Evolutionary conservation across 2,329 filamentous ascomycete species (phyloP).

Genomic region (Epichloe elymi): DNA sequence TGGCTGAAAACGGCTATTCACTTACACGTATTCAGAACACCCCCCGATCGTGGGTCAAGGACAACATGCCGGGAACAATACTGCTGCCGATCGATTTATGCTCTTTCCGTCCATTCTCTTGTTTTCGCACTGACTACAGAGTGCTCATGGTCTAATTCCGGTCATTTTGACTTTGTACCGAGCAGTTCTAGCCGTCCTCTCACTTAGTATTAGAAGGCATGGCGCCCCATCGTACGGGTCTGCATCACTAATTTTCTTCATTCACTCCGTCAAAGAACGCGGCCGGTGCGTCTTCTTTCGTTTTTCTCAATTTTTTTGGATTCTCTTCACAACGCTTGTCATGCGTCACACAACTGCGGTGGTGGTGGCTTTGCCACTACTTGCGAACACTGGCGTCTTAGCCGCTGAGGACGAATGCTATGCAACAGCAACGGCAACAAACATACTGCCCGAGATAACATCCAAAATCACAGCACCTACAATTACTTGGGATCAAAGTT

Average conservation of each 20-base stretch:
- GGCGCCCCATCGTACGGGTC: neutral
- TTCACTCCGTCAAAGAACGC: neutral
- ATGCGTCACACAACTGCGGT: conserved; percentile 1
- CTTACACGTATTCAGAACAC: no score
- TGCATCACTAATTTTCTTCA: neutral
- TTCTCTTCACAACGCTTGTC: neutral
- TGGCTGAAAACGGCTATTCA: no score
- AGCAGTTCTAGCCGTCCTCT: neutral
- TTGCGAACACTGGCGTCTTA: neutral
- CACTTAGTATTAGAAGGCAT: neutral
- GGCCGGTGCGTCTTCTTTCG: neutral
- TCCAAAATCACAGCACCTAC: neutral
- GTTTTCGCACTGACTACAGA: neutral
- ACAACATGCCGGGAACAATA: no score
- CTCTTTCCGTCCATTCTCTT: neutral
- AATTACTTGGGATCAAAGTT: neutral
- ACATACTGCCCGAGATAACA: conserved; percentile 1
- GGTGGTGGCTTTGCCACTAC: conserved; percentile 3
- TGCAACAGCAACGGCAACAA: neutral
- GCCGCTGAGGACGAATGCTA: neutral
- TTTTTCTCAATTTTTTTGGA: neutral
- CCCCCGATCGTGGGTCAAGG: no score
- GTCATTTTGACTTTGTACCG: neutral
- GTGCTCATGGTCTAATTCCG: neutral
- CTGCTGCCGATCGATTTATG: neutral